Base-by-base conservation (phyloP, 2,329 filamentous ascomycete species). In the Teratosphaeria pseudoeucalypti region DNA sequence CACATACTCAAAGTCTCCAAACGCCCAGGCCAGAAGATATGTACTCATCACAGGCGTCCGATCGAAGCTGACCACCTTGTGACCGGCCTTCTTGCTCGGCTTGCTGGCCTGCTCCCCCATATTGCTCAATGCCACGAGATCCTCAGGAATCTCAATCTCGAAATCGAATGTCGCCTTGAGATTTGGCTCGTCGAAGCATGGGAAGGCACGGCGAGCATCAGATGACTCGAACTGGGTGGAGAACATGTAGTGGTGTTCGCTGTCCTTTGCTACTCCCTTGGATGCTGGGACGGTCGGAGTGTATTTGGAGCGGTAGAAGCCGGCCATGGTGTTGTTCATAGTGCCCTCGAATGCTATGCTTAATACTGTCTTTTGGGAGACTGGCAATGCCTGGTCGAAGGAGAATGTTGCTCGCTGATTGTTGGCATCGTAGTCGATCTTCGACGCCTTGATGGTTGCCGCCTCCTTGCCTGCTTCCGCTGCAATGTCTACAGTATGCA, bases 191-290 rank as follows among this genome's bases (percentile, higher is more conserved):
- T 99, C 94, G 71, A 97, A 97, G 78, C 94, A 99, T 55, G 94
- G 94, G 77, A 99, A 96, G 9, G 94, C 92, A 66, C 92, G 83
- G 65, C 94, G 87, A 62, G 94, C 94, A 76, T 99, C 94, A 70
- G 91, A 96, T 54, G 92, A 88, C 79, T 99, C 94, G 71, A 99
- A 99, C 73, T 99, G 94, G 55, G 94, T 99, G 78, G 90, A 95
- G 75, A 96, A 85, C 82, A 63, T 69, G 82, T 76, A 85, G 71
- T 85, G 78, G 67, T 82, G 79, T 58, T 85, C 82, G 55, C 78
- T 80, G 60, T 85, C 90, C 70, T 81, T 87, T 32, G 91, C 89
- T 1, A 95, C 91, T 12, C 89, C 91, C 52, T 85, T 78, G 55
- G 88, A 82, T 6, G 91, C 83, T 37, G 87, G 79, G 47, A 82